Base-by-base conservation (phyloP, 192 early-diverging fungal species). In the Funneliformis geosporum region DNA sequence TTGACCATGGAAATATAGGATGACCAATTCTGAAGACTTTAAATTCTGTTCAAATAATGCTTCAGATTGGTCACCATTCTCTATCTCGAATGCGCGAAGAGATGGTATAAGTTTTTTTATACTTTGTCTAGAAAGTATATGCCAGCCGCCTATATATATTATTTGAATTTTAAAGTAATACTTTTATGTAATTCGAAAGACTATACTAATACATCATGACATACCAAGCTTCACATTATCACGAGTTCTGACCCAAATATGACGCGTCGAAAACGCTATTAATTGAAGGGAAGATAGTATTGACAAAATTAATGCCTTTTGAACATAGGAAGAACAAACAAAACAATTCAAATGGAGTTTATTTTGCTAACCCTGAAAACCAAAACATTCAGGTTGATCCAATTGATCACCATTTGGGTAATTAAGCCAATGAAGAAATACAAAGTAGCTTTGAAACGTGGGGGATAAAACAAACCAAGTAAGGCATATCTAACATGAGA, bases 1-100 rank as follows among this genome's bases (percentile, higher is more conserved):
- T 76, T 84, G 83, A 23, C 83, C 83, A 44, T 84, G 83, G 28
- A 84, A 84, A 46, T 84, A 84, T 38, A 84, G 73, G 27, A 84
- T 70, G 1, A 81, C 80, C 23, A 39, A 76, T 0, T 84, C 78
- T 10, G 83, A 80, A 12, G 44, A 64, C 18, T 72, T 66, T 0
- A 84, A 40, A 5, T 78, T 62, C 1, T 76, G 62, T 33, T 84
- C 83, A 67, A 81, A 84, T 11, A 84, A 73, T 16, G 47, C 16
- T 14, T 81, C 74, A n/a, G 38, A 46, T 39, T 70, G 33, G 6
- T 43, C 21, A 6, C 10, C 68, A 2, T 10, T 39, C 10, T 70
- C 28, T 10, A 27, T 27, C 12, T 60, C 78, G 62, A 76, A 25
- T 40, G 55, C 60, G 44, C n/a, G 27, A 42, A 73, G 33, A 2